Percentiles rank a stretch among this genome's conserved stretches.
Conservation (phyloP, 768 basidiomycete genomes). For the Lactifluus subvellereus region DNA sequence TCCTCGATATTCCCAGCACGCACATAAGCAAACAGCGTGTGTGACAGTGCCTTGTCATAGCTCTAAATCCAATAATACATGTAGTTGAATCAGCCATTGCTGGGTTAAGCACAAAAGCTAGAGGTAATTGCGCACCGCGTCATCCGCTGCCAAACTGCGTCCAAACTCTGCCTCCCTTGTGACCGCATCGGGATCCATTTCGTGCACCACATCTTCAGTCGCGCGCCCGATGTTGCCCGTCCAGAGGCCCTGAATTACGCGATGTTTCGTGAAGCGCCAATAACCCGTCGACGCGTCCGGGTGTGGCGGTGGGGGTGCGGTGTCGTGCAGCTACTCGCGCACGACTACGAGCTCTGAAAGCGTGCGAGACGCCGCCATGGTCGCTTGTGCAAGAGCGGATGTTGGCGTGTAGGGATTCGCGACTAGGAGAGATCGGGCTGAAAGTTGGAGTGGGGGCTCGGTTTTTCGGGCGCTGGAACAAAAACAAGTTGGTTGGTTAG, state of each 20-base stretch:
- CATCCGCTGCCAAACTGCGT: slow-evolving; percentile 60
- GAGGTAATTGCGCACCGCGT: slow-evolving; percentile 50
- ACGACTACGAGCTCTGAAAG: slow-evolving; percentile 75
- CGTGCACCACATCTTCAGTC: slow-evolving; percentile 13
- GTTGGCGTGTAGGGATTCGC: slow-evolving; percentile 82
- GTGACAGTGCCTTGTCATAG: slow-evolving; percentile 72
- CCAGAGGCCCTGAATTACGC: slow-evolving; percentile 30
- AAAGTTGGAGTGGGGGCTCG: slow-evolving; percentile 40
- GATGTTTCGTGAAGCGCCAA: slow-evolving; percentile 21
- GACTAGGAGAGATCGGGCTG: slow-evolving; percentile 50
- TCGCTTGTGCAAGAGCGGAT: slow-evolving; percentile 64
- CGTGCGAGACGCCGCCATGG: slow-evolving; percentile 60
- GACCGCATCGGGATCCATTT: slow-evolving; percentile 64
- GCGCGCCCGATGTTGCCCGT: slow-evolving; percentile 30
- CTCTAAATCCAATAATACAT: slow-evolving; percentile 39
- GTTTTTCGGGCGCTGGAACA: slow-evolving; percentile 60
- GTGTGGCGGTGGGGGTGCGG: slow-evolving; percentile 37
- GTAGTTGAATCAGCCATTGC: neutral
- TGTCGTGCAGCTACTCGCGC: slow-evolving; percentile 86
- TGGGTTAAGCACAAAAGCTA: too few species aligned
- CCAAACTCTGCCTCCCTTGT: slow-evolving; percentile 12
- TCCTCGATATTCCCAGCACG: slow-evolving; percentile 82
- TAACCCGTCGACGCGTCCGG: slow-evolving; percentile 20
- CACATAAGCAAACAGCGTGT: slow-evolving; percentile 75
- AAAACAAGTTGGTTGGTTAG: neutral